These are phyloP conservation scores for Piromyces finnis DNA, from an alignment of 192 early-diverging fungal species.

Conservation along the genomic window DNA sequence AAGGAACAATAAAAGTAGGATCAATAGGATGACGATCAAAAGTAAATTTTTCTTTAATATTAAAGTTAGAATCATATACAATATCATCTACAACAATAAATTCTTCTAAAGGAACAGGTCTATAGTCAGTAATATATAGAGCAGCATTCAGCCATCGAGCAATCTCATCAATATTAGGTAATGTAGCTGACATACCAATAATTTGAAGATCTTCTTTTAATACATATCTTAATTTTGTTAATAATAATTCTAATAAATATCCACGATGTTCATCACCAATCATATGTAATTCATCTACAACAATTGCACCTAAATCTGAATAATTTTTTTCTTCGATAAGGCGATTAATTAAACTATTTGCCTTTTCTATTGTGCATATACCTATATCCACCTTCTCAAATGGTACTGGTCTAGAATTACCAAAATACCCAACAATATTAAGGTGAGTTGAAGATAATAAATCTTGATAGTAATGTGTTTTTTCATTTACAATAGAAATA, in stretches of 20 bases:
- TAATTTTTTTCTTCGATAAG: conserved; percentile 12
- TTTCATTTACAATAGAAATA: conserved; percentile 12
- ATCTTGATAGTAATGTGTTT: conserved; percentile 8
- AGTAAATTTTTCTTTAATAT: background rate
- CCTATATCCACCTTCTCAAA: conserved; percentile 15
- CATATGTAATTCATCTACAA: conserved; percentile 18
- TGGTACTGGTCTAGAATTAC: conserved; percentile 5
- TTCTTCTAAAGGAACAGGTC: conserved; percentile 12
- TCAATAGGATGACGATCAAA: background rate
- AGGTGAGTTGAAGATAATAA: conserved; percentile 2
- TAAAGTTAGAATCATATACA: conserved; percentile 5
- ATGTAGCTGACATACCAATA: conserved; percentile 18
- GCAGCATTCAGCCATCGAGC: conserved; percentile 13
- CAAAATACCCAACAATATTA: conserved; percentile 13
- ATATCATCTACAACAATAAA: conserved; percentile 10
- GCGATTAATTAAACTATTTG: conserved; percentile 10
- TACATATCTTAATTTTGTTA: conserved; percentile 11
- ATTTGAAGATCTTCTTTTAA: conserved; percentile 8
- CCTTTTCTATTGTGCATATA: conserved; percentile 8
- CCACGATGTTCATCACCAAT: conserved; percentile 12
- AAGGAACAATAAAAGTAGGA: conserved; percentile 4
- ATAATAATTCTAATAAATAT: conserved; percentile 12
- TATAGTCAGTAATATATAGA: conserved; percentile 8
- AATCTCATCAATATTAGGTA: conserved; percentile 13
- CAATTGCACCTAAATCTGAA: conserved; percentile 9